Base-by-base conservation (phyloP, 768 basidiomycete species). In the Antrodiella citrinella region DNA sequence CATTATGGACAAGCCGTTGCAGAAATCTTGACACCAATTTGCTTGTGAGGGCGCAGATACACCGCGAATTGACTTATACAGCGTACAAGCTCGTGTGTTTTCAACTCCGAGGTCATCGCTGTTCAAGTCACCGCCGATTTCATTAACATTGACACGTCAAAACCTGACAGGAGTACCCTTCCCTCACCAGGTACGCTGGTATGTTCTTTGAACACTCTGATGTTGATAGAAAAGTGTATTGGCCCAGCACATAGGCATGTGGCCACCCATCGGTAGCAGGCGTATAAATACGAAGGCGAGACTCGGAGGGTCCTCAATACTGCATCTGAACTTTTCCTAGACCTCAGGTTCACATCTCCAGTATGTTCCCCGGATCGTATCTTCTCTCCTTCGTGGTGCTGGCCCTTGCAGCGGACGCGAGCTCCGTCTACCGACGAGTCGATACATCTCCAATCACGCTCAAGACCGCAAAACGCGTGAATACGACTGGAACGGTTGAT, bases 361-460 rank as follows among this genome's bases (percentile, higher is more conserved):
- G 26, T 49, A 63, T 61, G 59, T 50, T 55, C 50, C 52, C 52
- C 52, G 52, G 53, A 30, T 53, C 55, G 48, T 50, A 57, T 26
- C 58, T 64, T 51, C 48, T 62, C 53, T 48, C 59, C 4, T 41
- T 59, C 23, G 49, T 63, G 46, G 24, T 59, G 26, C 54, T 64
- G 21, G 59, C 59, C 11, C 45, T 61, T 35, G 44, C 57, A 26
- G 54, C 61, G 15, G 41, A 54, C 4, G 60, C 62, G 21, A 61
- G 45, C 30, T 58, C 63, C 4, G 53, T 66, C 38, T 54, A 58
- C 45, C 44, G 58, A 26, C 57, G 54, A 45, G 50, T 35, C 30
- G 45, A 47, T n/a, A 23, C 38, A 11, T 26, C 53, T 9, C 20
- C 30, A 5, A 45, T 54, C 15, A 40, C 53, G 4, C 30, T 54